Evolutionary conservation across 2,329 filamentous ascomycete genomes (phyloP).

Genomic region (Fusarium musae): DNA sequence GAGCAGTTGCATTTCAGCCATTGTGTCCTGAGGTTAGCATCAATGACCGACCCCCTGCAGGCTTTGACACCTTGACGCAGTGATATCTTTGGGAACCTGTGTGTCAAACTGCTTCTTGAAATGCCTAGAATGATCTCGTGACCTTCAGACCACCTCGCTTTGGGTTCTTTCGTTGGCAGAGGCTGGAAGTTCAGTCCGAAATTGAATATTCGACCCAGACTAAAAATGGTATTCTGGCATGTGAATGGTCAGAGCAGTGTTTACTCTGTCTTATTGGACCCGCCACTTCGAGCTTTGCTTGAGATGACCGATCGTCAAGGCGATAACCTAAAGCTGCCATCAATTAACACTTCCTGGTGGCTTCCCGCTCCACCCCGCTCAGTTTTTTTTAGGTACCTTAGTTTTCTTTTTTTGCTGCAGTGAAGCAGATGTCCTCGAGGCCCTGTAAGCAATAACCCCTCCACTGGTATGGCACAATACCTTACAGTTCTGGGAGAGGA

Average conservation of each 20-base stretch:
- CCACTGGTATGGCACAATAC: not conserved
- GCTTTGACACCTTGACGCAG: slow-evolving; percentile 18
- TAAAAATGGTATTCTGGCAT: not conserved
- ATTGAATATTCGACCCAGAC: slow-evolving; percentile 20
- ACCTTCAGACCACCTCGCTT: not conserved
- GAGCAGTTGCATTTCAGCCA: slow-evolving; percentile 25
- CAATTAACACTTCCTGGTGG: slow-evolving; percentile 14
- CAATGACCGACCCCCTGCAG: not conserved
- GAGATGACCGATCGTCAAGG: slow-evolving; percentile 17
- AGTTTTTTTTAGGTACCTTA: not conserved
- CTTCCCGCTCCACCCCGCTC: slow-evolving; percentile 34
- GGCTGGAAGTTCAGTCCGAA: not conserved
- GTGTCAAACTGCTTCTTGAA: not conserved
- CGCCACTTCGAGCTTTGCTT: slow-evolving; percentile 3
- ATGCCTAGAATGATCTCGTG: not conserved
- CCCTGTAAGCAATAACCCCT: slow-evolving; percentile 35
- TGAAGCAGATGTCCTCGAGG: slow-evolving; percentile 1
- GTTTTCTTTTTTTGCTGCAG: not conserved
- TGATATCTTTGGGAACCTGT: not conserved
- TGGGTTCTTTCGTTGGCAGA: not conserved
- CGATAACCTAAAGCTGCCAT: slow-evolving; percentile 22
- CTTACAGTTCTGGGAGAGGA: slow-evolving; percentile 1
- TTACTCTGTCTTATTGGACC: slow-evolving; percentile 1
- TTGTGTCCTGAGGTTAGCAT: slow-evolving; percentile 5
- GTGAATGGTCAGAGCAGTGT: slow-evolving; percentile 16